Evolutionary conservation across 225 moss, liverwort and hornwort genomes (phyloP).

Genomic region (Polytrichum commune): DNA sequence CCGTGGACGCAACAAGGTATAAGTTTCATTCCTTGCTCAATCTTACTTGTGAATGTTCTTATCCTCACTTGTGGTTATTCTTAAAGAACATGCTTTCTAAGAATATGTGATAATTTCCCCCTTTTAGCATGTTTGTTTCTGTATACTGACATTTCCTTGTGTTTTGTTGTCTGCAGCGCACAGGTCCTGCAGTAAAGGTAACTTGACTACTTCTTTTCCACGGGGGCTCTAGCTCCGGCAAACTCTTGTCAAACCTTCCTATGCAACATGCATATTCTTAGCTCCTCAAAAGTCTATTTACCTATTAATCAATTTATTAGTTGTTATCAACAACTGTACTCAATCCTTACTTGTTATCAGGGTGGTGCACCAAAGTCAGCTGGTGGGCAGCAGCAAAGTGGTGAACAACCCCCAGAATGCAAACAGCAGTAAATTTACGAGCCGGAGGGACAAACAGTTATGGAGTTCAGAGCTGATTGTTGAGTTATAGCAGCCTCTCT

Average conservation of each 20-base stretch:
- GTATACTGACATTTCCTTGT: neutral
- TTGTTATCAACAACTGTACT: too few species aligned
- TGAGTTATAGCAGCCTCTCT: neutral
- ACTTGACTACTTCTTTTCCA: neutral
- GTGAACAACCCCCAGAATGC: conserved; percentile 90
- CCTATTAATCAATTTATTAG: too few species aligned
- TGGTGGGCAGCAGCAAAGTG: conserved; percentile 55
- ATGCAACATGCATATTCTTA: neutral
- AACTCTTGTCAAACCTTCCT: neutral
- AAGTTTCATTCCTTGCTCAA: neutral
- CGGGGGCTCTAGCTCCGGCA: neutral
- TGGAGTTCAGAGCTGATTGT: too few species aligned
- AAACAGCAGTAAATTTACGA: conserved; percentile 67
- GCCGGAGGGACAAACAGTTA: neutral
- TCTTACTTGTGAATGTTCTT: too few species aligned
- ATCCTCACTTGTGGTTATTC: too few species aligned
- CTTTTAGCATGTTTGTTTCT: too few species aligned
- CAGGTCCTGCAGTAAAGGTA: conserved; percentile 28
- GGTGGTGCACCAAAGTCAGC: conserved; percentile 53
- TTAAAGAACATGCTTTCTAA: too few species aligned
- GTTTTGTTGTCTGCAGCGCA: neutral
- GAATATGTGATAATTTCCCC: too few species aligned
- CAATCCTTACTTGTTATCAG: conserved; percentile 21
- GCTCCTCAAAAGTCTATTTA: too few species aligned
- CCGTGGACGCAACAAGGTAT: conserved; percentile 29